Conservation (phyloP, 805 yeast genomes). For the Metschnikowia orientalis region DNA sequence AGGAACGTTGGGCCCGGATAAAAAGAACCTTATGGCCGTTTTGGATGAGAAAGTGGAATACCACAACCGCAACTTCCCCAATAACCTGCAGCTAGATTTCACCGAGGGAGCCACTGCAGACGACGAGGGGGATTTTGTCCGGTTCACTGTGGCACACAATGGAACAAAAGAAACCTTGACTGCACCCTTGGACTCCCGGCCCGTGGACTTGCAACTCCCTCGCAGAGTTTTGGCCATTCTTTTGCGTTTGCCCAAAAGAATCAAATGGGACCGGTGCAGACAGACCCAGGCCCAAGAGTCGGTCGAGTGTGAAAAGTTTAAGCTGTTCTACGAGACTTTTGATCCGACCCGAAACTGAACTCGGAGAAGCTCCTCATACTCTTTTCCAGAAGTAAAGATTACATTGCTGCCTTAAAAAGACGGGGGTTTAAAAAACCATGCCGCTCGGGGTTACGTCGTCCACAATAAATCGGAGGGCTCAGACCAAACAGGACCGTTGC, state of each 20-base stretch:
- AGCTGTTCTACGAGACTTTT: slow-evolving; percentile 45
- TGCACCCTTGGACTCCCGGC: slow-evolving; percentile 21
- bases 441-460: too few species aligned
- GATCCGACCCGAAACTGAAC: slow-evolving; percentile 61
- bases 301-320: slow-evolving; percentile 59
- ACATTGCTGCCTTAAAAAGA: too few species aligned
- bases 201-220: slow-evolving; percentile 78
- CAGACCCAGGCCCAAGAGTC: slow-evolving; percentile 63
- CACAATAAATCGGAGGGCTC: too few species aligned
- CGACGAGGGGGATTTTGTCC: slow-evolving; percentile 15
- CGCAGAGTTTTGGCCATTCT: slow-evolving; percentile 69
- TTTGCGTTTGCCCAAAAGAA: slow-evolving; percentile 55
- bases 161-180: slow-evolving; percentile 2
- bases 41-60: slow-evolving; percentile 39
- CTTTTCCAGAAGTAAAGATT: too few species aligned
- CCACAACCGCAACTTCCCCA: slow-evolving; percentile 46
- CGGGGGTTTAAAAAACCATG: too few species aligned
- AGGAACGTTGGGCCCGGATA: slow-evolving; percentile 23
- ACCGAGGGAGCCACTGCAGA: slow-evolving; percentile 22
- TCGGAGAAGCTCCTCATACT: too few species aligned
- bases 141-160: slow-evolving; percentile 16
- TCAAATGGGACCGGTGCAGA: slow-evolving; percentile 73
- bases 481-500: too few species aligned
- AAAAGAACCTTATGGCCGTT: slow-evolving; percentile 38
- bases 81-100: slow-evolving; percentile 44